phyloP scores from a whole-genome alignment of 306 rosid genomes.

The Vicia faba region DNA sequence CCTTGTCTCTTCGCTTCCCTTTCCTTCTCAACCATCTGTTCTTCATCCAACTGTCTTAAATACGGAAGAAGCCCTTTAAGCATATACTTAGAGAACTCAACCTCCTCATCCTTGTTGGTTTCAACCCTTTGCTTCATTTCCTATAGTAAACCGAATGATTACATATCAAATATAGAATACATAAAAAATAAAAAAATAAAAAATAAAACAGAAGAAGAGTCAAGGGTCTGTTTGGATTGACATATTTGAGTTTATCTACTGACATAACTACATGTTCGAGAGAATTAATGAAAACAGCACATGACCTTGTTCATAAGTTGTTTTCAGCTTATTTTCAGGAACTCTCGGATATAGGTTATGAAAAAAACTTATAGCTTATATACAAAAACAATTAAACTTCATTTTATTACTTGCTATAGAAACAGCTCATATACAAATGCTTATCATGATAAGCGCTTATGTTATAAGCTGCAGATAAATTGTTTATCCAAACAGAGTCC shows the following conservation, averaged over 20 bases:
- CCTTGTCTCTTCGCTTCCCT: constrained; percentile 75
- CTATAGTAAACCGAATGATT: constrained; percentile 36
- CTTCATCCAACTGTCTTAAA: constrained; percentile 59
- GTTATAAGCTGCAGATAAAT: too few species aligned
- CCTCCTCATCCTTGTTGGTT: background rate
- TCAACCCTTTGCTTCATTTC: constrained; percentile 1
- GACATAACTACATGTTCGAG: too few species aligned
- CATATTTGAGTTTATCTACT: too few species aligned
- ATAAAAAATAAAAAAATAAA: constrained; percentile 10
- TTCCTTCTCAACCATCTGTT: constrained; percentile 62
- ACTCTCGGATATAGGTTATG: too few species aligned
- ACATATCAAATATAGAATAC: background rate
- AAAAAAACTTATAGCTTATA: too few species aligned
- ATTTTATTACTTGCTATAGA: too few species aligned
- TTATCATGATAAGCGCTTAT: too few species aligned
- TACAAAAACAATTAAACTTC: too few species aligned
- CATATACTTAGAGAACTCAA: constrained; percentile 51
- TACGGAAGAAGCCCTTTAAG: constrained; percentile 64
- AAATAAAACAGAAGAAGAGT: background rate
- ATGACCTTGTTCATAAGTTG: too few species aligned
- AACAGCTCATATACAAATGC: too few species aligned
- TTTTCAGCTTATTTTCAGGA: too few species aligned
- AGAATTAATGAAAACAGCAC: too few species aligned
- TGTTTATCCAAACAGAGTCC: background rate
- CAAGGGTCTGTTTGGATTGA: background rate